phyloP scores from a whole-genome alignment of 2,329 filamentous ascomycete species.

The Microdochium trichocladiopsis region DNA sequence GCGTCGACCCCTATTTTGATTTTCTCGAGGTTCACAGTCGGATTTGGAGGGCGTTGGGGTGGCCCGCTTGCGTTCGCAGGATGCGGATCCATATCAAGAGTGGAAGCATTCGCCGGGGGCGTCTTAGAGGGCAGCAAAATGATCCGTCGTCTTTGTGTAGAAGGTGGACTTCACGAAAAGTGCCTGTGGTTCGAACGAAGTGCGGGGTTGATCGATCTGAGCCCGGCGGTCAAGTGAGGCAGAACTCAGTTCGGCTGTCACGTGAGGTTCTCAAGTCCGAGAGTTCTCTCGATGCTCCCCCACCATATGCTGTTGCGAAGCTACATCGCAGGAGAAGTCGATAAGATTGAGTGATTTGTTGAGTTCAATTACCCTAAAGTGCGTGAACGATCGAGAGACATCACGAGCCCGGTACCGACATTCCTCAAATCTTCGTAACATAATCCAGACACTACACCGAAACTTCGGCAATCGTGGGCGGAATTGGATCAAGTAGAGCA shows the following conservation, averaged over 20 bases:
- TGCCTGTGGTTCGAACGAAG: not conserved
- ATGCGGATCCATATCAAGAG: not conserved
- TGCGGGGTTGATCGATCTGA: not conserved
- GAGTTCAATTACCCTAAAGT: not conserved
- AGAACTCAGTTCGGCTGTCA: not conserved
- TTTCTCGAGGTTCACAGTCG: not conserved
- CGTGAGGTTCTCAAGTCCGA: not conserved
- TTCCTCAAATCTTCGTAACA: not conserved
- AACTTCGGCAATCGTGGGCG: not conserved
- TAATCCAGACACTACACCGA: not conserved
- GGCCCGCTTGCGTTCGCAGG: not conserved
- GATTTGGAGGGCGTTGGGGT: not conserved
- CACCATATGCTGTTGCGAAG: not conserved
- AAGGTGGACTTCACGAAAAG: not conserved
- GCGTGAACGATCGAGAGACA: not conserved
- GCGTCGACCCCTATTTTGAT: not conserved
- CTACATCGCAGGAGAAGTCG: not conserved
- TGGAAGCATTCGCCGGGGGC: not conserved
- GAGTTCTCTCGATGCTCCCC: not conserved
- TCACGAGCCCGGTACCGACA: not conserved
- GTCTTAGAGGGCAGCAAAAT: not conserved
- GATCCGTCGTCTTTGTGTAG: not conserved
- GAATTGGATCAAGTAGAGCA: not conserved
- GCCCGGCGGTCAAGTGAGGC: not conserved
- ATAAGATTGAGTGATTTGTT: not conserved